phyloP scores from a whole-genome alignment of 257 asterid genomes.

The Cynanchum wilfordii region DNA sequence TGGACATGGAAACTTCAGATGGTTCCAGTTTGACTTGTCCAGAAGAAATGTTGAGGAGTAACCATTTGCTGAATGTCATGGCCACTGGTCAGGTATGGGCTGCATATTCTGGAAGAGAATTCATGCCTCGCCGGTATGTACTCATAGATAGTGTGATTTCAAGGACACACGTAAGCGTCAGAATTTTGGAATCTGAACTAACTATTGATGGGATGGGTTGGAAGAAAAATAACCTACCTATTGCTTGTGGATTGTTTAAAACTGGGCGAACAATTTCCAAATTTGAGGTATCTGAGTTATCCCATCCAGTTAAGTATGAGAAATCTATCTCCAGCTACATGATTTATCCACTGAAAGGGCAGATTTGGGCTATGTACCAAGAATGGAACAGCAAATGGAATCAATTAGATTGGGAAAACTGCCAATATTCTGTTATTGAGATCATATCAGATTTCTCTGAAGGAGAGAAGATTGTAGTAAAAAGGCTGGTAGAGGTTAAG shows the following conservation, averaged over 20 bases:
- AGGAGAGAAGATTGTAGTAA: conserved; percentile 12
- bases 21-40: background rate
- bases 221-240: conserved; percentile 11
- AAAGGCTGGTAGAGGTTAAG: conserved; percentile 16
- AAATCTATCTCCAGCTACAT: conserved; percentile 1
- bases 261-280: conserved; percentile 9
- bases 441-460: conserved; percentile 17
- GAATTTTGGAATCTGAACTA: conserved; percentile 13
- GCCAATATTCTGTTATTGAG: conserved; percentile 14
- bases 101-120: conserved; percentile 14
- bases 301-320: conserved; percentile 15
- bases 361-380: conserved; percentile 27
- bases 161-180: background rate
- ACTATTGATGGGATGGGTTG: background rate
- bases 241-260: conserved; percentile 16
- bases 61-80: background rate
- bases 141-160: conserved; percentile 11
- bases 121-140: conserved; percentile 20
- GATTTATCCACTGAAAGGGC: conserved; percentile 23
- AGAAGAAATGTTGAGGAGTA: background rate
- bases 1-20: background rate
- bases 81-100: conserved; percentile 18
- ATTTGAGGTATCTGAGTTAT: conserved; percentile 12
- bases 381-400: conserved; percentile 17
- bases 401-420: conserved; percentile 7